These are phyloP conservation scores for Ogataea minuta DNA, from an alignment of 805 yeast genomes.

Conservation along the genomic window DNA sequence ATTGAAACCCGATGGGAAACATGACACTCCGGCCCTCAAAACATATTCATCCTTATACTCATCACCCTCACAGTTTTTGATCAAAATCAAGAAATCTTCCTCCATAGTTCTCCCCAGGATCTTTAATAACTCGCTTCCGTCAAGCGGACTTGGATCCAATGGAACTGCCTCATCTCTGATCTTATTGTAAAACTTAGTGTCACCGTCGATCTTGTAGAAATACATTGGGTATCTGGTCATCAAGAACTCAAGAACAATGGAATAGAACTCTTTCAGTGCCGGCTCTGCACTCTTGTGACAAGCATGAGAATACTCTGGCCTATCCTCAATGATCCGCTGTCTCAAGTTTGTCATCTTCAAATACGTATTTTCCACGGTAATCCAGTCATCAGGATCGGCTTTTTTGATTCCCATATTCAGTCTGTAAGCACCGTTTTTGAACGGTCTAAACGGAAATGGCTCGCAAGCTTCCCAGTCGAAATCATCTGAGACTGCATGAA, in stretches of 20 bases:
- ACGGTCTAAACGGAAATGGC: conserved; percentile 47
- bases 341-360: conserved; percentile 42
- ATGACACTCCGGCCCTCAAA: conserved; percentile 53
- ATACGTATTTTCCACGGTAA: conserved; percentile 63
- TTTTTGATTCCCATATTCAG: conserved; percentile 62
- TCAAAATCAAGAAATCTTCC: conserved; percentile 60
- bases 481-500: conserved; percentile 34
- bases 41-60: conserved; percentile 51
- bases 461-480: conserved; percentile 44
- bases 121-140: conserved; percentile 16
- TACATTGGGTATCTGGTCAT: conserved; percentile 51
- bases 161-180: conserved; percentile 44
- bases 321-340: conserved; percentile 32
- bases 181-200: conserved; percentile 33
- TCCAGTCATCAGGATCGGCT: conserved; percentile 50
- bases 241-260: conserved; percentile 35
- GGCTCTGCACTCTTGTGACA: conserved; percentile 31
- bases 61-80: conserved; percentile 33
- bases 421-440: conserved; percentile 49
- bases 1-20: conserved; percentile 73
- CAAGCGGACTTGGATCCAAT: conserved; percentile 14
- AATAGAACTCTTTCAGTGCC: conserved; percentile 52
- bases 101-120: conserved; percentile 40
- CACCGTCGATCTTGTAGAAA: conserved; percentile 34
- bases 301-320: conserved; percentile 36